A percentile compares a stretch with the other conserved stretches of the same genome.
Evolutionary conservation across 225 moss, liverwort and hornwort species (phyloP).

Genomic region (Pleurozium schreberi): DNA sequence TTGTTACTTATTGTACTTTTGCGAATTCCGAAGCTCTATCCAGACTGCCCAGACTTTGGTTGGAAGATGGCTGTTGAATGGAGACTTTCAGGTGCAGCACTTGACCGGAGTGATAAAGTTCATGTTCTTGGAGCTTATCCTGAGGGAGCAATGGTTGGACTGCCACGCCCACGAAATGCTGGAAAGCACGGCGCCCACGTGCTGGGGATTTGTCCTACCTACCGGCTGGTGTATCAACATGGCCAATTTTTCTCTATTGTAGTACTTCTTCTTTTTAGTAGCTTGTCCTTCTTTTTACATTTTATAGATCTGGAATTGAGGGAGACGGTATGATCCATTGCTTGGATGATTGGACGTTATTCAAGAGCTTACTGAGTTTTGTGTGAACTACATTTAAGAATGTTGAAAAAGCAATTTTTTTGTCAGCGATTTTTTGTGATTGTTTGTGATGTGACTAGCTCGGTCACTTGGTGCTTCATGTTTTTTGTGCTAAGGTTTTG

Average conservation of each 20-base stretch:
- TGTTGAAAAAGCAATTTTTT: background rate
- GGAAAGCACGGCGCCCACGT: constrained; percentile 3
- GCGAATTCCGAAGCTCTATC: background rate
- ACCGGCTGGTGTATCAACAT: background rate
- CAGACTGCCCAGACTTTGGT: background rate
- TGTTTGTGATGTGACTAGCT: background rate
- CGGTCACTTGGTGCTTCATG: background rate
- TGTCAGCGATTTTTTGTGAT: background rate
- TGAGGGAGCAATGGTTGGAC: background rate
- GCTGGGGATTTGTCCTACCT: background rate
- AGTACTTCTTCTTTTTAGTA: background rate
- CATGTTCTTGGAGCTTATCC: constrained; percentile 1
- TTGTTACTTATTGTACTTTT: background rate
- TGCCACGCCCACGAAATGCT: background rate
- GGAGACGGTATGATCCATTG: background rate
- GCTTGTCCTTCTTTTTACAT: background rate
- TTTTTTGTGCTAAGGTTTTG: background rate
- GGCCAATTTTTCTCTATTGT: background rate
- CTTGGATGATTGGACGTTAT: too few species aligned
- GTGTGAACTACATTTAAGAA: background rate
- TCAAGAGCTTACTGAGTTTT: background rate
- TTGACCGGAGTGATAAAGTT: background rate
- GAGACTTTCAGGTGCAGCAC: background rate
- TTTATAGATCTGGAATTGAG: background rate
- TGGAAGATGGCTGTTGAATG: background rate